phyloP scores from a whole-genome alignment of 495 filamentous ascomycete species.

The Terfezia claveryi region DNA sequence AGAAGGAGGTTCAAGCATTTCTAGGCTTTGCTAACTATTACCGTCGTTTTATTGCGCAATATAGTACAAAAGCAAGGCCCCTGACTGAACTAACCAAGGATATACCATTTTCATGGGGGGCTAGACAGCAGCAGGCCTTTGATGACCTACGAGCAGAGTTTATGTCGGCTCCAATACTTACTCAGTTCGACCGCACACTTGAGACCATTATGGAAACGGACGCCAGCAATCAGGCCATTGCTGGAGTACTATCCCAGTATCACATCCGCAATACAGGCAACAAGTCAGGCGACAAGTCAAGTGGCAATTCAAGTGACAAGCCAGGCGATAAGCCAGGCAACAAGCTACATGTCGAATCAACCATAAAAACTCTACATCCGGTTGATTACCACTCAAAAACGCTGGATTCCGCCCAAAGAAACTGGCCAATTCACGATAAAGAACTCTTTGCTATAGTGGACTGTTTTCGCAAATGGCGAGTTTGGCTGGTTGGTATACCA shows the following conservation, averaged over 20 bases:
- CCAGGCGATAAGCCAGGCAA: too few relatives aligned
- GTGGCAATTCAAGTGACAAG: too few relatives aligned
- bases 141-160: neutral
- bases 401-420: neutral
- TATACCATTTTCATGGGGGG: neutral
- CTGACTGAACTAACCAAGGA: conserved; percentile 1
- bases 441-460: neutral
- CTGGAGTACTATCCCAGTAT: neutral
- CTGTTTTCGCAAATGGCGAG: neutral
- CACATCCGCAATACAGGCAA: neutral
- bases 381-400: neutral
- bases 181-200: neutral
- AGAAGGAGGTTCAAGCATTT: conserved; percentile 10
- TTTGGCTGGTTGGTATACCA: neutral
- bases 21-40: conserved; percentile 12
- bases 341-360: too few relatives aligned
- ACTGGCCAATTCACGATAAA: neutral
- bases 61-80: neutral
- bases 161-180: neutral
- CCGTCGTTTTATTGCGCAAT: neutral
- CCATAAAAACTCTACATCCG: neutral
- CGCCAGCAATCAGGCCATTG: neutral
- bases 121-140: neutral
- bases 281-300: too few relatives aligned
- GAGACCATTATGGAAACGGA: neutral